These are phyloP conservation scores for Naganishia randhawae DNA, from an alignment of 768 basidiomycete genomes.

Conservation along the genomic window DNA sequence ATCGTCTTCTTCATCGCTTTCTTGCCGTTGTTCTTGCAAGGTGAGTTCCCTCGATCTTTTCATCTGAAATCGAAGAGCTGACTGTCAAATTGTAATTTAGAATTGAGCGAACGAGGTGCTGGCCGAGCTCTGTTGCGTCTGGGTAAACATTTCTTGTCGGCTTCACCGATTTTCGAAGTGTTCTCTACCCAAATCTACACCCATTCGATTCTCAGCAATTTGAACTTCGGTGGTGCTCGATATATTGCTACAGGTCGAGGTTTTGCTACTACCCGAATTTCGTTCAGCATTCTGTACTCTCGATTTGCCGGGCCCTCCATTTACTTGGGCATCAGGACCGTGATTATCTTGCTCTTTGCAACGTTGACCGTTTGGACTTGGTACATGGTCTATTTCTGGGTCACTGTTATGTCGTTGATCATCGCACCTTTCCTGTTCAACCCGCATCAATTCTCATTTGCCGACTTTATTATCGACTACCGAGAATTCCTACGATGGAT, in stretches of 20 bases:
- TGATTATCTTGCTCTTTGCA: slow-evolving; percentile 89
- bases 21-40: slow-evolving; percentile 86
- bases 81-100: slow-evolving; percentile 53
- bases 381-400: slow-evolving; percentile 95
- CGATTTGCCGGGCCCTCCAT: slow-evolving; percentile 98
- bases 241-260: slow-evolving; percentile 99
- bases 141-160: slow-evolving; percentile 86
- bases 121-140: slow-evolving; percentile 85
- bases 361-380: slow-evolving; percentile 87
- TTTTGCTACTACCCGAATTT: slow-evolving; percentile 91
- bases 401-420: slow-evolving; percentile 86
- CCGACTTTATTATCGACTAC: slow-evolving; percentile 94
- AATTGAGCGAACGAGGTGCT: slow-evolving; percentile 92
- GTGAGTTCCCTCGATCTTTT: neutral
- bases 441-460: slow-evolving; percentile 97
- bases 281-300: slow-evolving; percentile 92
- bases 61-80: neutral
- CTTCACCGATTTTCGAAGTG: slow-evolving; percentile 94
- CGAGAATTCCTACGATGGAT: slow-evolving; percentile 99
- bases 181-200: slow-evolving; percentile 98
- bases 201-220: slow-evolving; percentile 91
- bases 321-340: slow-evolving; percentile 89
- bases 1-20: slow-evolving; percentile 97
- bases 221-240: slow-evolving; percentile 95
- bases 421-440: slow-evolving; percentile 98